Conservation (phyloP, 2,329 filamentous ascomycete species). For the Talaromyces sp. region DNA sequence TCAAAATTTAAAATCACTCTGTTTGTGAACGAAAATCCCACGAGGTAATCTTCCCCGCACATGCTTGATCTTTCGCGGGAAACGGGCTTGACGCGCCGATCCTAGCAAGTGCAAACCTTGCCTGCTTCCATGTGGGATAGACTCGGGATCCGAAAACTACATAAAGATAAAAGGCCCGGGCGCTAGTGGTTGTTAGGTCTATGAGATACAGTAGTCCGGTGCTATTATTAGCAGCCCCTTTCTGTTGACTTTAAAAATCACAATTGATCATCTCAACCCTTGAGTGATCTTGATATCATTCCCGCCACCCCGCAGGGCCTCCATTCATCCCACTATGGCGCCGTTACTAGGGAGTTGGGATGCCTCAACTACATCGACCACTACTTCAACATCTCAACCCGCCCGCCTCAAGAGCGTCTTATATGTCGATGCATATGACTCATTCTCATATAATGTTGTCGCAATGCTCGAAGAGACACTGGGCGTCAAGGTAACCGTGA, state of each 20-base stretch:
- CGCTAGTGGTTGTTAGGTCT: too few relatives aligned
- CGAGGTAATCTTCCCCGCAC: not conserved
- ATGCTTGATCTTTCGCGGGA: not conserved
- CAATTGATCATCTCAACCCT: not conserved
- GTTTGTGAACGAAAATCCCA: not conserved
- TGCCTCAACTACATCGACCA: not conserved
- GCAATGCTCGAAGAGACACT: slow-evolving; percentile 74
- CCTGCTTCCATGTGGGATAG: not conserved
- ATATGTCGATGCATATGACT: slow-evolving; percentile 95
- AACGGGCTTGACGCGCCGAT: not conserved
- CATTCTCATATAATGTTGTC: slow-evolving; percentile 93
- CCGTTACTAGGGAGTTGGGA: slow-evolving; percentile 35
- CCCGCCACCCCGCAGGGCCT: slow-evolving; percentile 2
- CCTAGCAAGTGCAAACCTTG: not conserved
- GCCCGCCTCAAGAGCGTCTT: slow-evolving; percentile 58
- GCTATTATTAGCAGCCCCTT: not conserved
- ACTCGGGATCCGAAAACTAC: not conserved
- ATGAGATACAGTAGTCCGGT: not conserved
- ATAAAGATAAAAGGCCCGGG: too few relatives aligned
- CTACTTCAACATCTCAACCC: not conserved
- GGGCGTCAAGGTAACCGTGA: slow-evolving; percentile 66
- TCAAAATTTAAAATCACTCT: too few relatives aligned
- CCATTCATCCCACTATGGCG: slow-evolving; percentile 25
- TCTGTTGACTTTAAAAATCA: not conserved
- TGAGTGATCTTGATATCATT: not conserved